Base-by-base conservation (phyloP, 2,329 filamentous ascomycete species). In the Fusarium udum region DNA sequence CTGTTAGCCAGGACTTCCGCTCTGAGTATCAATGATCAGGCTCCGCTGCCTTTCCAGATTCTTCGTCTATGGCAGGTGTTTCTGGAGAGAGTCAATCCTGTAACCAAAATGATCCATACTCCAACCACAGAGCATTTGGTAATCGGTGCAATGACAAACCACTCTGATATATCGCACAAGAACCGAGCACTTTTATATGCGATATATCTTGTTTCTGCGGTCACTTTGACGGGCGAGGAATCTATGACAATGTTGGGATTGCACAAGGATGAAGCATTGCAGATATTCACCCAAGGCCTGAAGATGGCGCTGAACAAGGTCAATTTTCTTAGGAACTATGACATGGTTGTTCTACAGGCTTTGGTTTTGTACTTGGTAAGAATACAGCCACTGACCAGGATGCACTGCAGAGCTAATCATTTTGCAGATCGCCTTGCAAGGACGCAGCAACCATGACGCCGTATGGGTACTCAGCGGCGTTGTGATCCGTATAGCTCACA, bases 41-140 rank as follows among this genome's bases (percentile, higher is more conserved):
- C 67, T 0, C 66, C 66, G 0, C 3, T 63, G 1, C 66, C 66
- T 5, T 69, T 68, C 1, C 66, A 68, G 22, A 64, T 56, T 1
- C 42, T 68, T 28, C 56, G 66, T 1, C 0, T 68, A 3, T 68
- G 66, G 66, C 66, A 69, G 3, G 32, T 68, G 3, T 68, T 69
- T n/a, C 64, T 68, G 1, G 60, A 68, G 4, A 62, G 64, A n/a
- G 56, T 69, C 3, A 62, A 68, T 13, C 66, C 66, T 7, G 0
- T 68, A 1, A 69, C 36, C 7, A 68, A 68, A 18, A 56, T 49
- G 26, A 22, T 69, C 3, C 66, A 68, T 7, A 52, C 64, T 2
- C 66, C 66, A 1, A 68, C 64, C 18, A 63, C 66, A 4, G 66
- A 68, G 0, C 64, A 67, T 14, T 6, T 68, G 2, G 42, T 68